phyloP scores from a whole-genome alignment of 1,284 basidiomycete species.

The Dichomitus squalens region DNA sequence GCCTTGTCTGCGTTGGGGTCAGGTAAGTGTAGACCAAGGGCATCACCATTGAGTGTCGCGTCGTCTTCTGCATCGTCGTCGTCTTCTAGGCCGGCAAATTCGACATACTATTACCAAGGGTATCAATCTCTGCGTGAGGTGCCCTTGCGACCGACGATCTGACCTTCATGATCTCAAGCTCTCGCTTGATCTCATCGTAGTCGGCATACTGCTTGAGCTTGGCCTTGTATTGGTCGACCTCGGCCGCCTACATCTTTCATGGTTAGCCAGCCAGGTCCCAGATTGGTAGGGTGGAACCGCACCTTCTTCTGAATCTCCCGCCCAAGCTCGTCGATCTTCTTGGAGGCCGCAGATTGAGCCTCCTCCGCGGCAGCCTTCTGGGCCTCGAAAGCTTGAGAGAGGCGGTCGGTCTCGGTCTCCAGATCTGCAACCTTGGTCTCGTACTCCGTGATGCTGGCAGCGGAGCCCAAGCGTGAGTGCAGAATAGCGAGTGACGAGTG shows the following conservation, averaged over 20 bases:
- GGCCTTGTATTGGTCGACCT: slow-evolving; percentile 68
- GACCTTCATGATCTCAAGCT: slow-evolving; percentile 97
- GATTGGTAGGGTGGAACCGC: neutral
- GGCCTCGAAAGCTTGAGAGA: slow-evolving; percentile 68
- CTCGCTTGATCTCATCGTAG: slow-evolving; percentile 96
- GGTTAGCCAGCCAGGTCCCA: neutral
- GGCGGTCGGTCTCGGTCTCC: slow-evolving; percentile 72
- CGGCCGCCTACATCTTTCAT: slow-evolving; percentile 45
- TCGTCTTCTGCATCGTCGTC: slow-evolving; percentile 47
- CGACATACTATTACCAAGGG: slow-evolving; percentile 72
- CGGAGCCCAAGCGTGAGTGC: too few relatives aligned
- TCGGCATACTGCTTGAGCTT: slow-evolving; percentile 77
- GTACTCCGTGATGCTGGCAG: slow-evolving; percentile 64
- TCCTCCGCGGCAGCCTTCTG: slow-evolving; percentile 65
- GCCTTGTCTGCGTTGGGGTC: slow-evolving; percentile 87
- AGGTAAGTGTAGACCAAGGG: slow-evolving; percentile 67
- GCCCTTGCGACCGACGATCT: slow-evolving; percentile 11
- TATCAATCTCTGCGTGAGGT: neutral
- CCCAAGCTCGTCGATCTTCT: slow-evolving; percentile 61
- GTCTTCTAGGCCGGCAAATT: slow-evolving; percentile 86
- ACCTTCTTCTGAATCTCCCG: slow-evolving; percentile 67
- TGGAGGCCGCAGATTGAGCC: slow-evolving; percentile 49
- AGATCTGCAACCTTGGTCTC: slow-evolving; percentile 74
- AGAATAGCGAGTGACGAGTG: neutral
- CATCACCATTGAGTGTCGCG: slow-evolving; percentile 28